phyloP scores from a whole-genome alignment of 352 stramenopile genomes.

The Globisporangium recalcitrans region DNA sequence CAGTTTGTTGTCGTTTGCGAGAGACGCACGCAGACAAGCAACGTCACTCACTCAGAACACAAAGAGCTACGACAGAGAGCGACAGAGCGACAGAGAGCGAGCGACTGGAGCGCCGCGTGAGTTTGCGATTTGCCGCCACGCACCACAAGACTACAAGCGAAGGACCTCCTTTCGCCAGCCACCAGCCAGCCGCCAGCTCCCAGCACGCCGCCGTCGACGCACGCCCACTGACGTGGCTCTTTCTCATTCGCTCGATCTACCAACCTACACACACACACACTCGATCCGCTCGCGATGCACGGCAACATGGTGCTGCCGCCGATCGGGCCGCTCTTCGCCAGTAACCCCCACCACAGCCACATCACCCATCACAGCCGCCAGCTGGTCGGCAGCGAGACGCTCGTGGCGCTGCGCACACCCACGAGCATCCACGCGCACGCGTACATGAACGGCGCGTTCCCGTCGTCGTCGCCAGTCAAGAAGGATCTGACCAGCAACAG shows the following conservation, averaged over 20 bases:
- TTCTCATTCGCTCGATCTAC: constrained; percentile 3
- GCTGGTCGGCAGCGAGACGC: constrained; percentile 33
- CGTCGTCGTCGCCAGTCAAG: constrained; percentile 58
- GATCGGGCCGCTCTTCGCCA: constrained; percentile 49
- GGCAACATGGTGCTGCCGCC: constrained; percentile 51
- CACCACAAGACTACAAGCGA: constrained; percentile 4
- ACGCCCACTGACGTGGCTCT: constrained; percentile 6
- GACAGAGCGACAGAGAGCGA: neutral
- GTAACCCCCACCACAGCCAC: constrained; percentile 4
- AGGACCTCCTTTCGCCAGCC: constrained; percentile 8
- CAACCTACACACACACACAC: neutral
- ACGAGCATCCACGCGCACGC: constrained; percentile 39
- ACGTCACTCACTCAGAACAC: constrained; percentile 7
- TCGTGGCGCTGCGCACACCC: constrained; percentile 38
- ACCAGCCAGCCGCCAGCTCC: no score
- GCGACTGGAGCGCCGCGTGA: constrained; percentile 3
- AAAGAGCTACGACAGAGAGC: neutral
- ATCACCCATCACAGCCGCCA: neutral
- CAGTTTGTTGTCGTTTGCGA: neutral
- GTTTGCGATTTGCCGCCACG: constrained; percentile 14
- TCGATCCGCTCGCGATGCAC: constrained; percentile 29
- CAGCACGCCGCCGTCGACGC: neutral
- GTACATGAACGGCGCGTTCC: constrained; percentile 29
- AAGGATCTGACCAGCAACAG: constrained; percentile 32
- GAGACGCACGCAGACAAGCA: constrained; percentile 16